A percentile compares a stretch with the other conserved stretches of the same genome.
phyloP scores from a whole-genome alignment of 164 flowering plant species.

The Chimonanthus praecox region DNA sequence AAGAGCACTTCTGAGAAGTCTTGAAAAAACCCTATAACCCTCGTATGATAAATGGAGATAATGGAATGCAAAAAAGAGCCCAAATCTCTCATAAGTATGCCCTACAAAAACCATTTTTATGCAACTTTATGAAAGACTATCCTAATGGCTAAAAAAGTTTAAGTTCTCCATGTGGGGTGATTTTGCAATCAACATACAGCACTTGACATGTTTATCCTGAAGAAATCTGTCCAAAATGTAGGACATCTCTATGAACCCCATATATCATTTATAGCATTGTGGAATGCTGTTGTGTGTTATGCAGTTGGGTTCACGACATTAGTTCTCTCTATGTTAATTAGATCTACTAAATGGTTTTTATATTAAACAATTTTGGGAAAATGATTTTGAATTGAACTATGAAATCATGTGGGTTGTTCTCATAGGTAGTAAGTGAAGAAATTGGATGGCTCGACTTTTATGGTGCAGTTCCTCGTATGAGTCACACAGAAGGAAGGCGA shows the following conservation, averaged over 20 bases:
- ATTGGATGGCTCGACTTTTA: conserved; percentile 66
- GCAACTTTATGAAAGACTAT: too few species aligned
- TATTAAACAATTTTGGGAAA: neutral
- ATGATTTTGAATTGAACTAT: neutral
- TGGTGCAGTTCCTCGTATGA: conserved; percentile 19
- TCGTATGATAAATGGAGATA: too few species aligned
- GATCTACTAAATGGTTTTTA: neutral
- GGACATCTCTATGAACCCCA: neutral
- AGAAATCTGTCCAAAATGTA: neutral
- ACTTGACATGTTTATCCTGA: neutral
- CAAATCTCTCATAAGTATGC: too few species aligned
- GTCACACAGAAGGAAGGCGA: conserved; percentile 29
- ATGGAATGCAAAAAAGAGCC: too few species aligned
- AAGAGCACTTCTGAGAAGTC: too few species aligned
- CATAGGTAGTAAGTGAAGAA: conserved; percentile 60
- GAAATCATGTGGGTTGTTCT: conserved; percentile 2
- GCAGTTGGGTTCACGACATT: neutral
- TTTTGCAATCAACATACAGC: too few species aligned
- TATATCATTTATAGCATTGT: too few species aligned
- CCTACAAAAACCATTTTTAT: too few species aligned
- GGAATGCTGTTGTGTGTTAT: neutral
- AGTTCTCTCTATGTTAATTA: neutral
- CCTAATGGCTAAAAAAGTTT: too few species aligned
- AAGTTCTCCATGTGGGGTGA: too few species aligned
- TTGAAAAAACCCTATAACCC: too few species aligned